Base-by-base conservation (phyloP, 2,329 filamentous ascomycete genomes). In the Leptographium procerum region DNA sequence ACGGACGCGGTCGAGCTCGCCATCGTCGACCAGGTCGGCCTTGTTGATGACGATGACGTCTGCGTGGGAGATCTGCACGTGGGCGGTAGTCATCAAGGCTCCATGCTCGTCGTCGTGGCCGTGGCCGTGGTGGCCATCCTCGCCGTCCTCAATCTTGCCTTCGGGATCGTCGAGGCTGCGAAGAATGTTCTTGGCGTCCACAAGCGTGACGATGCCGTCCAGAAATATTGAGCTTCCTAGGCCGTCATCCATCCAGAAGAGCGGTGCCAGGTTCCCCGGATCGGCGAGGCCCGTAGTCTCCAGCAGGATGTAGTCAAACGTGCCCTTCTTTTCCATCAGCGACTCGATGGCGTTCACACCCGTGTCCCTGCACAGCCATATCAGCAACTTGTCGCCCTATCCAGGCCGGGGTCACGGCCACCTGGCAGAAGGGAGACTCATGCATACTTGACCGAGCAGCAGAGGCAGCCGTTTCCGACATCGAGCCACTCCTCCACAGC, bases 191-290 rank as follows among this genome's bases (percentile, higher is more conserved):
- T 94, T 95, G 34, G 91, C 92, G 70, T 99, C 94, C 24, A 99
- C 89, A 1, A 99, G 77, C 0, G 94, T 97, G 52, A 97, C 91
- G 59, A 99, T 96, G 2, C 94, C 94, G 68, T 99, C 94, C 0
- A 99, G 82, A 70, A 95, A 99, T 66, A 99, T 96, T 43, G 87
- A 91, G 71, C 91, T 96, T 9, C 91, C 92, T 3, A 99, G 80
- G 0, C 91, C 94, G 64, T 97, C 92, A 66, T 99, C 94, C 29
- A 99, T 86, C 94, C 94, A 99, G 74, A 99, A 99, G 16, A 97
- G 75, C 0, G 94, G 94, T 0, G 94, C 94, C 56, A 99, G 84
- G 66, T 97, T 97, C 1, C 94, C 94, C 0, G 94, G 94, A 68
- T 99, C 92, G 5, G 94, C 94, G 7, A 99, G 80, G 0, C 94